Evolutionary conservation across 1,139 yeast genomes (phyloP).

Genomic region (Geotrichum candidum): DNA sequence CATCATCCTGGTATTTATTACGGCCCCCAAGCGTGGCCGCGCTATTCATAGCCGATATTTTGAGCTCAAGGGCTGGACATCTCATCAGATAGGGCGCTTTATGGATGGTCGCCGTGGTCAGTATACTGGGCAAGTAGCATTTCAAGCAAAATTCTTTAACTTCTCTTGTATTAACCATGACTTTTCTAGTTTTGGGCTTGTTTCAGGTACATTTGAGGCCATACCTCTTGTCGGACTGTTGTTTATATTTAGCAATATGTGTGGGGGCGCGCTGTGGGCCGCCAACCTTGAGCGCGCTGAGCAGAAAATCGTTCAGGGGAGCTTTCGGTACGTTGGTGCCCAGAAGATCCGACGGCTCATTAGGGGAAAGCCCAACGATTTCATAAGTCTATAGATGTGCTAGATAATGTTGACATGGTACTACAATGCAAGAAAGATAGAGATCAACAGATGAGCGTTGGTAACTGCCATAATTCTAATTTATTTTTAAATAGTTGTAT

Average conservation of each 20-base stretch:
- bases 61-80: constrained; percentile 49
- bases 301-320: constrained; percentile 9
- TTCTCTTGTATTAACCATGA: background rate
- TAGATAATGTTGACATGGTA: background rate
- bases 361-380: constrained; percentile 2
- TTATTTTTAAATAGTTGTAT: background rate
- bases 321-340: constrained; percentile 12
- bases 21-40: constrained; percentile 56
- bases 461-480: background rate
- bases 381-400: background rate
- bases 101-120: constrained; percentile 32
- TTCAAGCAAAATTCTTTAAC: background rate
- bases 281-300: constrained; percentile 26
- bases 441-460: background rate
- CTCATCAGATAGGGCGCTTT: constrained; percentile 36
- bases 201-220: constrained; percentile 52
- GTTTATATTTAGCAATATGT: constrained; percentile 59
- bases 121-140: constrained; percentile 28
- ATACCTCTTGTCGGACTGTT: constrained; percentile 56
- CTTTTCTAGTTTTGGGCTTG: constrained; percentile 46
- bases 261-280: constrained; percentile 75
- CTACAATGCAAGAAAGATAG: background rate
- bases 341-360: constrained; percentile 13
- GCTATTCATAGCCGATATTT: constrained; percentile 56
- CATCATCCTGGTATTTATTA: constrained; percentile 45